Evolutionary conservation across 768 basidiomycete genomes (phyloP).

Genomic region (Tulasnella sp.): DNA sequence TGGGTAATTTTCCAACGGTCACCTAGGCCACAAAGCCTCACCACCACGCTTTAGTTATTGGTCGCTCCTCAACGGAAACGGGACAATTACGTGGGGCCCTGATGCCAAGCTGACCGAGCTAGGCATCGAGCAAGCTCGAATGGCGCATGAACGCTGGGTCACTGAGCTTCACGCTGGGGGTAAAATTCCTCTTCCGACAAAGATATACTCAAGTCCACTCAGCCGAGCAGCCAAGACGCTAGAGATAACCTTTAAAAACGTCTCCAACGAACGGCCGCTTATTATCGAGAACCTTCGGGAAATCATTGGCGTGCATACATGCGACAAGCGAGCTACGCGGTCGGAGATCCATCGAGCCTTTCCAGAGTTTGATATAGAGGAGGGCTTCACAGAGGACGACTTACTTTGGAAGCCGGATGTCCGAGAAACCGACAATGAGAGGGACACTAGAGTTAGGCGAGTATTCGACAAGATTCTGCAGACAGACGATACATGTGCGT

Average conservation of each 20-base stretch:
- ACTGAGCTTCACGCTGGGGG: conserved; percentile 41
- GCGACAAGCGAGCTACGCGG: conserved; percentile 56
- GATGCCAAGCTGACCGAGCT: conserved; percentile 47
- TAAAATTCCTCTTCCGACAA: conserved; percentile 51
- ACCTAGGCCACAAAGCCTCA: not conserved
- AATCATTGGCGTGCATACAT: conserved; percentile 63
- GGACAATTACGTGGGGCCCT: conserved; percentile 64
- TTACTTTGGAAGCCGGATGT: conserved; percentile 53
- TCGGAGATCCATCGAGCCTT: conserved; percentile 51
- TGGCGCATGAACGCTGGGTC: conserved; percentile 49
- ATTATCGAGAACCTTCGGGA: conserved; percentile 68
- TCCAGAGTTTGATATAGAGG: conserved; percentile 54
- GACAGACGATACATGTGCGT: conserved; percentile 30
- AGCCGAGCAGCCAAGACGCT: conserved; percentile 59
- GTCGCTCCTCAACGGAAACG: conserved; percentile 50
- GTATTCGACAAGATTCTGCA: conserved; percentile 59
- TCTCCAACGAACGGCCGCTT: conserved; percentile 39
- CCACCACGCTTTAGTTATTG: conserved; percentile 25
- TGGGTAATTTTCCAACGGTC: conserved; percentile 37
- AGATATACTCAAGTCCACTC: conserved; percentile 60
- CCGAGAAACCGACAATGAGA: conserved; percentile 52
- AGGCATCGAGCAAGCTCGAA: conserved; percentile 55
- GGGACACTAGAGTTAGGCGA: conserved; percentile 47
- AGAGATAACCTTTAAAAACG: conserved; percentile 49
- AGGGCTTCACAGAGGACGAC: conserved; percentile 60